These are phyloP conservation scores for Crithidia bombi DNA, from an alignment of 208 protist genomes.

Conservation along the genomic window DNA sequence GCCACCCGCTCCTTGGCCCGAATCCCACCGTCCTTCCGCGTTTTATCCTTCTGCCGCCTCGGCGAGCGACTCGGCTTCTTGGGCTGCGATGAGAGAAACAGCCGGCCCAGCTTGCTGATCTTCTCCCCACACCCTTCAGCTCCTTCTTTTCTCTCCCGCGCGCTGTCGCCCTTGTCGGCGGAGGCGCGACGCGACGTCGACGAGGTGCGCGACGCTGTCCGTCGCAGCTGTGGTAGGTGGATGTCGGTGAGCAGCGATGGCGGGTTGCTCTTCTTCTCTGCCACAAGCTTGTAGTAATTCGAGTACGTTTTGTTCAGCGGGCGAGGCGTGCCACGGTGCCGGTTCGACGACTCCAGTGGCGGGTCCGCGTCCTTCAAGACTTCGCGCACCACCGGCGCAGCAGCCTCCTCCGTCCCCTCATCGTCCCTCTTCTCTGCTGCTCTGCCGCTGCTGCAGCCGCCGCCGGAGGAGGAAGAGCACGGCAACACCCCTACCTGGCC, in stretches of 20 bases:
- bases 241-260: background rate
- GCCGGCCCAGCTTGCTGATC: background rate
- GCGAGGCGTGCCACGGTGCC: constrained; percentile 6
- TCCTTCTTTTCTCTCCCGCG: background rate
- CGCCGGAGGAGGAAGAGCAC: too few relatives aligned
- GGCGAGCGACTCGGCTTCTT: background rate
- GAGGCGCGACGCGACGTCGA: background rate
- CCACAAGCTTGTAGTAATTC: constrained; percentile 11
- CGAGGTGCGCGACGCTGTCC: background rate
- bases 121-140: background rate
- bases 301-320: constrained; percentile 16
- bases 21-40: background rate
- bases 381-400: background rate
- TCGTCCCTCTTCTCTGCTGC: background rate
- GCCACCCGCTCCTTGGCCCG: constrained; percentile 30
- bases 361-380: background rate
- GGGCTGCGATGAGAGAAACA: background rate
- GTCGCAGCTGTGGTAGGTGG: constrained; percentile 5
- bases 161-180: background rate
- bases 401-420: background rate
- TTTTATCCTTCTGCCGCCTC: background rate
- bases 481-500: too few relatives aligned
- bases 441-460: too few relatives aligned
- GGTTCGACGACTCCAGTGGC: background rate
- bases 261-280: constrained; percentile 1